A percentile compares a stretch with the other conserved stretches of the same genome.
These are phyloP conservation scores for Pleurozium schreberi DNA, from an alignment of 225 moss, liverwort and hornwort genomes.

Conservation along the genomic window DNA sequence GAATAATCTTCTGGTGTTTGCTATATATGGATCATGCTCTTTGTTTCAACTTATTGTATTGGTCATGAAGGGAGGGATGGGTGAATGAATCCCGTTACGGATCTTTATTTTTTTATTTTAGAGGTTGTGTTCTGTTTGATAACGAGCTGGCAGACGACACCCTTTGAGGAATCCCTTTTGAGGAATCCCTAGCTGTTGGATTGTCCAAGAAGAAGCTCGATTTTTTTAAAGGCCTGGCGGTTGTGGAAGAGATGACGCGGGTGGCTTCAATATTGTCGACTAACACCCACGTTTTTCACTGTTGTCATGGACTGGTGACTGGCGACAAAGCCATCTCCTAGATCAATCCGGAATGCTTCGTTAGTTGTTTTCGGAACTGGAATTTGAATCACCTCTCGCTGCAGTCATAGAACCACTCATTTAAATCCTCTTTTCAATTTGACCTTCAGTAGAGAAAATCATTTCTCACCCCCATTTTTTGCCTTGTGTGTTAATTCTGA, in stretches of 20 bases:
- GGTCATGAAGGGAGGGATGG: not conserved
- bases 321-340: not conserved
- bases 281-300: not conserved
- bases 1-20: not conserved
- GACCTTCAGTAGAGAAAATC: not conserved
- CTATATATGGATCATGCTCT: not conserved
- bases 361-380: not conserved
- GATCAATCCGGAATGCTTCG: not conserved
- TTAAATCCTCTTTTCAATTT: not conserved
- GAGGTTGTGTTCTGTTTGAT: not conserved
- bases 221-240: not conserved
- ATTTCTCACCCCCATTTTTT: not conserved
- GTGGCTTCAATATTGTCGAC: not conserved
- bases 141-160: not conserved
- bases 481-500: not conserved
- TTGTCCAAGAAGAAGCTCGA: not conserved
- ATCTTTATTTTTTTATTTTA: not conserved
- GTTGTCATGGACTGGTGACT: not conserved
- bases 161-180: not conserved
- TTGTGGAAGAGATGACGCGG: not conserved
- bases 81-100: not conserved
- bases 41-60: not conserved
- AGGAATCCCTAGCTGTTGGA: not conserved
- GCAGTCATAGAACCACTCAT: not conserved
- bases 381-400: not conserved